These are phyloP conservation scores for Myriosclerotinia scirpicola DNA, from an alignment of 2,329 filamentous ascomycete genomes.

Conservation along the genomic window DNA sequence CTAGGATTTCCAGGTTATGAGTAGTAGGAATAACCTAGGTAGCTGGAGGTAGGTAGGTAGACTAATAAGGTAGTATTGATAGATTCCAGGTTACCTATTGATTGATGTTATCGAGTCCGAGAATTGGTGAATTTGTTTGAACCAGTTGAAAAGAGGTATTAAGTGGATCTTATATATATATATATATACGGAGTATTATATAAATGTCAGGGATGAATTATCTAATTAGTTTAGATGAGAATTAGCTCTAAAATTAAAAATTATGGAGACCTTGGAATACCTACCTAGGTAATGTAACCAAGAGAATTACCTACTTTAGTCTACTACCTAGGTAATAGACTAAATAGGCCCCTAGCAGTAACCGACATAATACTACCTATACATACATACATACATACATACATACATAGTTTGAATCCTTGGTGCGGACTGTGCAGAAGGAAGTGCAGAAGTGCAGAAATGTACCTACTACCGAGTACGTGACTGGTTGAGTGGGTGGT, in stretches of 20 bases:
- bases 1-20: too few species aligned
- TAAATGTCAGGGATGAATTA: not conserved
- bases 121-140: slow-evolving; percentile 7
- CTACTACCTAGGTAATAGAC: too few species aligned
- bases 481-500: too few species aligned
- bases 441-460: not conserved
- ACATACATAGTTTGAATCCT: not conserved
- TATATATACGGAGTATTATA: not conserved
- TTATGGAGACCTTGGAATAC: slow-evolving; percentile 1
- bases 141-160: slow-evolving; percentile 22
- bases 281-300: not conserved
- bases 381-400: not conserved
- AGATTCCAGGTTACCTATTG: not conserved
- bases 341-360: not conserved
- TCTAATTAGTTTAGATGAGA: not conserved
- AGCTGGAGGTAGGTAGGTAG: too few species aligned
- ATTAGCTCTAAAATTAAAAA: not conserved
- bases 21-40: too few species aligned
- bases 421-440: slow-evolving; percentile 10
- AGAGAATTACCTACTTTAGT: too few species aligned
- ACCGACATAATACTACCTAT: not conserved
- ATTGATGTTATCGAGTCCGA: slow-evolving; percentile 13
- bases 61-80: too few species aligned
- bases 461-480: not conserved
- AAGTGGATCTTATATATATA: not conserved